phyloP scores from a whole-genome alignment of 2,329 filamentous ascomycete genomes.

The Thermomyces lanuginosus region DNA sequence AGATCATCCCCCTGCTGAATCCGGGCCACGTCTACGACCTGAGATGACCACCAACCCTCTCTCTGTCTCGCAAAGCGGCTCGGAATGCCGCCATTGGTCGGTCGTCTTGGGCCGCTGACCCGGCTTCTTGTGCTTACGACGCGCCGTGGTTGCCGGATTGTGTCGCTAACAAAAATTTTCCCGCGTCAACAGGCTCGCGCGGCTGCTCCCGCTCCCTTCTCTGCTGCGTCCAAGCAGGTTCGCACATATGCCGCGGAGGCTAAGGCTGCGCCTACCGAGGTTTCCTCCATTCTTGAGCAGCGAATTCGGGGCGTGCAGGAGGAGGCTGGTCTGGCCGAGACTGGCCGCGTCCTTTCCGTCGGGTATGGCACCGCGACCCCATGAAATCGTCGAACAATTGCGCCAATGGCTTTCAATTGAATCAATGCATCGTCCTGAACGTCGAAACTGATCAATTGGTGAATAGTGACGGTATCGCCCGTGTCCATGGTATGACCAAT shows the following conservation, averaged over 20 bases:
- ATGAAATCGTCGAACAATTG: background rate
- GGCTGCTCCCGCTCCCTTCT: slow-evolving; percentile 60
- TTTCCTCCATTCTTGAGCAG: slow-evolving; percentile 98
- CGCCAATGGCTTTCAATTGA: background rate
- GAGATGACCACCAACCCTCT: slow-evolving; percentile 6
- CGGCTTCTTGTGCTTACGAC: slow-evolving; percentile 10
- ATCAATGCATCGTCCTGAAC: background rate
- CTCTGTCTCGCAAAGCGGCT: slow-evolving; percentile 1
- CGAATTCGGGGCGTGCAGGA: slow-evolving; percentile 97
- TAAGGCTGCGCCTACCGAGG: slow-evolving; percentile 93
- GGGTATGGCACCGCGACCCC: slow-evolving; percentile 52
- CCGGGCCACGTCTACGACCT: slow-evolving; percentile 21
- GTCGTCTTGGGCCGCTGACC: slow-evolving; percentile 9
- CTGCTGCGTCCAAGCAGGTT: slow-evolving; percentile 52
- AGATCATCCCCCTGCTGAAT: slow-evolving; percentile 36
- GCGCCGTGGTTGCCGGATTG: slow-evolving; percentile 25
- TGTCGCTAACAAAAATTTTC: slow-evolving; percentile 31
- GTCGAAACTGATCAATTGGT: slow-evolving; percentile 4
- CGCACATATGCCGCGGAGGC: slow-evolving; percentile 84
- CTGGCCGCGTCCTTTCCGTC: slow-evolving; percentile 94
- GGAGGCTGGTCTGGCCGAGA: slow-evolving; percentile 92
- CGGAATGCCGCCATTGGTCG: slow-evolving; percentile 10
- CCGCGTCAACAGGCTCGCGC: slow-evolving; percentile 51
- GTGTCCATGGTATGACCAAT: slow-evolving; percentile 99
- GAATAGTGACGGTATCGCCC: slow-evolving; percentile 96